Evolutionary conservation across 2,329 filamentous ascomycete species (phyloP), one percentile per base, ranked within the genome.

Genomic region (Fusarium pseudograminearum): DNA sequence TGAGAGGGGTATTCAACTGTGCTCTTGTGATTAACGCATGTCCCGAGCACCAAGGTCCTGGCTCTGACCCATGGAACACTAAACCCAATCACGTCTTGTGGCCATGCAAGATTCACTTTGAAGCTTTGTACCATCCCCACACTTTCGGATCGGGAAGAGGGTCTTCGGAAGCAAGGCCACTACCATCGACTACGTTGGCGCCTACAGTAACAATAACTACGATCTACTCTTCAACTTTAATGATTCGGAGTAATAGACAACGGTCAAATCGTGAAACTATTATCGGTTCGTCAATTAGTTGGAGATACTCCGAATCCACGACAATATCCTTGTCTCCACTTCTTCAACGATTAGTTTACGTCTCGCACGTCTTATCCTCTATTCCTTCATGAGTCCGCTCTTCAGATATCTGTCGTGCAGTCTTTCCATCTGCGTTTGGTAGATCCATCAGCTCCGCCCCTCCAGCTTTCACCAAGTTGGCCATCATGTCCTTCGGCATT

Each of bases 151-250:
- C 79, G 79, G 78, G 82, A 51, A 74, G 71, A n/a, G 77, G 80
- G 34, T 76, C 77, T 0, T 73, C 77, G 7, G 79, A 80, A 51
- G 79, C 64, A 78, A 76, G 53, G 62, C 82, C 24, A 79, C 79
- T 2, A 80, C 76, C 0, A 75, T 83, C 6, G 79, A 82, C 74
- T 78, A 80, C 40, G 57, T 80, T 33, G 72, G 76, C 0, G 73
- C 65, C 0, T 73, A 69, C 36, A 74, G 67, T 15, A 83, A 81
- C 65, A 81, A 77, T 52, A 80, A 79, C 61, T 83, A 79, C 24
- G 78, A 78, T 0, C 57, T 83, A 0, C 82, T 82, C 63, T 83
- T 83, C 67, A 74, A 73, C 7, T 52, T 82, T 1, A 64, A 75
- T 0, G 78, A 83, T n/a, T 41, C 26, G 0, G 72, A 77, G 2